Percentiles rank a stretch among this genome's conserved stretches.
Conservation (phyloP, 2,329 filamentous ascomycete species). For the Aureobasidium sp. region DNA sequence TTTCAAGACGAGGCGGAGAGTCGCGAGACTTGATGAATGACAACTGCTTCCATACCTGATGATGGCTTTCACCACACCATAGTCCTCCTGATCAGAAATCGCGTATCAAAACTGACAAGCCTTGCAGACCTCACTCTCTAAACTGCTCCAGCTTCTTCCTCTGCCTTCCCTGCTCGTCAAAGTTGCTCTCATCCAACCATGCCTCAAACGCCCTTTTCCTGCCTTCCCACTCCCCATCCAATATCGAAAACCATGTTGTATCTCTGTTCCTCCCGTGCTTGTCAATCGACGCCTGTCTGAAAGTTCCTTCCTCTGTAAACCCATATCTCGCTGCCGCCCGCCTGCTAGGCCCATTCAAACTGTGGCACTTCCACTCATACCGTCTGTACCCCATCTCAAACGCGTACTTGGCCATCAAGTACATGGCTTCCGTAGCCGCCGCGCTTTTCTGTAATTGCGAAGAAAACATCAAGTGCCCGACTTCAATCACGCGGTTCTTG, state of each 20-base stretch:
- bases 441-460: constrained; percentile 47
- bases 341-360: constrained; percentile 49
- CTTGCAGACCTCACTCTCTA: constrained; percentile 18
- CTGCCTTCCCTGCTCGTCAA: constrained; percentile 49
- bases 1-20: constrained; percentile 22
- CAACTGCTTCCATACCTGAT: constrained; percentile 7
- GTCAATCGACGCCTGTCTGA: constrained; percentile 53
- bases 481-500: constrained; percentile 46
- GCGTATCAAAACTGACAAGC: background rate
- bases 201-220: constrained; percentile 41
- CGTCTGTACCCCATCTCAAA: constrained; percentile 51
- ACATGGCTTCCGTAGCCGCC: constrained; percentile 52
- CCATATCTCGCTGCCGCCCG: constrained; percentile 51
- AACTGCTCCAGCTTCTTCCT: constrained; percentile 38
- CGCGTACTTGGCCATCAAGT: constrained; percentile 47
- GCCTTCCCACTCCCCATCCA: constrained; percentile 51
- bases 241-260: constrained; percentile 54
- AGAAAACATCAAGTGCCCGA: constrained; percentile 51
- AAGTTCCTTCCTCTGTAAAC: constrained; percentile 53
- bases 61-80: background rate
- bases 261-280: constrained; percentile 52
- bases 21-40: constrained; percentile 7
- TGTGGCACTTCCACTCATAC: constrained; percentile 59
- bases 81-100: no score
- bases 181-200: constrained; percentile 52